A percentile compares a stretch with the other conserved stretches of the same genome.
These are phyloP conservation scores for Saccharomycopsis sp. DNA, from an alignment of 805 yeast species.

Conservation along the genomic window DNA sequence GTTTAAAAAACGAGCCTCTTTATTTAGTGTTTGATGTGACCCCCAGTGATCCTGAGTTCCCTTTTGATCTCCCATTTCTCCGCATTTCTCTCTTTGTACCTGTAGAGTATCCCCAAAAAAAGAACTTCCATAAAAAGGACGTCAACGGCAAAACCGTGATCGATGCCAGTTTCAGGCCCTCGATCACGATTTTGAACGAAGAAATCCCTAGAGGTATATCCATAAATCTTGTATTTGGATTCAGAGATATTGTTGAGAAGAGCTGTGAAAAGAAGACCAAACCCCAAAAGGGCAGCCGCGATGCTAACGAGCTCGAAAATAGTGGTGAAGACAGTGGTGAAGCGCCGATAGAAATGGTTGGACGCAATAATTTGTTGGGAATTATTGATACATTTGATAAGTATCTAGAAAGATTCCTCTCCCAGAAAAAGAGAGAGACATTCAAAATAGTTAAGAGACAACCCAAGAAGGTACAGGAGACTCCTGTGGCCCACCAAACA, in stretches of 20 bases:
- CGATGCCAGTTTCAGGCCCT: constrained; percentile 33
- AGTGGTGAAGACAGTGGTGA: constrained; percentile 5
- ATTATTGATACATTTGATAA: constrained; percentile 50
- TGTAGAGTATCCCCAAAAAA: constrained; percentile 40
- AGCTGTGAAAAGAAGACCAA: constrained; percentile 23
- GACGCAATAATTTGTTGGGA: constrained; percentile 47
- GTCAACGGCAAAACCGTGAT: background rate
- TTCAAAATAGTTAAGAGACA: constrained; percentile 46
- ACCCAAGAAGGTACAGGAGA: background rate
- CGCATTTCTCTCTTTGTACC: constrained; percentile 52
- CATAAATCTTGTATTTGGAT: constrained; percentile 61
- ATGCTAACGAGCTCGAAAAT: constrained; percentile 10
- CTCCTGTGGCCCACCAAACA: background rate
- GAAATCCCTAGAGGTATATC: constrained; percentile 68
- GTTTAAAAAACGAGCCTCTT: constrained; percentile 21
- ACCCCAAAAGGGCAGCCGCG: constrained; percentile 12
- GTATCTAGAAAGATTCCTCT: constrained; percentile 51
- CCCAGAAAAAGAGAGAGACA: constrained; percentile 53
- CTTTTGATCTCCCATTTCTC: constrained; percentile 52
- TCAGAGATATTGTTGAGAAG: constrained; percentile 36
- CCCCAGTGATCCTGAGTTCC: constrained; percentile 71
- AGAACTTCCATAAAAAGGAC: constrained; percentile 7
- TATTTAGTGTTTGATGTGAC: constrained; percentile 39
- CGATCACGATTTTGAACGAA: constrained; percentile 51
- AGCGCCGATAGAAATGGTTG: constrained; percentile 19